Conservation (phyloP, 441 rosid genomes). For the Jatropha multifida region DNA sequence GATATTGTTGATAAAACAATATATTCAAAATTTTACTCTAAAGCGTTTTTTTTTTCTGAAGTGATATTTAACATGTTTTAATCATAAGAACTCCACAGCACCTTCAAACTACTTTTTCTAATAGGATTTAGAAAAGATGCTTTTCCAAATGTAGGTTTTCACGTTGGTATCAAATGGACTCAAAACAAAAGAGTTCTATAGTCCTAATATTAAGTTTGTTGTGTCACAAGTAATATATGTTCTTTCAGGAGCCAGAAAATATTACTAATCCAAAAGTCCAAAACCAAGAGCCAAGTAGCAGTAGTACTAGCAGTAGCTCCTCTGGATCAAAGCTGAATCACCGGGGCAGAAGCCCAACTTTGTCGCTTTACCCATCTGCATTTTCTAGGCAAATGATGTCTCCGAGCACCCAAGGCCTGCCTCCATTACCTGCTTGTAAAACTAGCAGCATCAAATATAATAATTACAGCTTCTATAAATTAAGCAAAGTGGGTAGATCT, state of each 20-base stretch:
- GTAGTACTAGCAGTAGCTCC: conserved; percentile 30
- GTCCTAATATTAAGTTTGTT: not conserved
- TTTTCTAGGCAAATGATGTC: conserved; percentile 23
- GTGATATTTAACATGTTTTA: no score
- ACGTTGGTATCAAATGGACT: no score
- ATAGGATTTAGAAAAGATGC: no score
- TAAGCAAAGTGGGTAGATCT: conserved; percentile 44
- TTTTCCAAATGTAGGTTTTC: not conserved
- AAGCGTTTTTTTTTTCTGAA: no score
- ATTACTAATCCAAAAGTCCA: conserved; percentile 3
- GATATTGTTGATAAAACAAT: no score
- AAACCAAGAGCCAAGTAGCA: conserved; percentile 35
- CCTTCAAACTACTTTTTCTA: no score
- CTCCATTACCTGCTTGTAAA: conserved; percentile 40
- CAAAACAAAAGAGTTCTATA: no score
- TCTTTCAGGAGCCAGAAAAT: conserved; percentile 35
- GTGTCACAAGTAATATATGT: not conserved
- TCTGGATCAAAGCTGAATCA: conserved; percentile 29
- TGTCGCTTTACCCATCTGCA: conserved; percentile 13
- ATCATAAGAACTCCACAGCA: no score
- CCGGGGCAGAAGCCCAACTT: conserved; percentile 21
- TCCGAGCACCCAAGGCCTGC: conserved; percentile 28
- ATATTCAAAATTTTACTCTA: no score
- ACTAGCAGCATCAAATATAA: conserved; percentile 23
- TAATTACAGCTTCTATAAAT: conserved; percentile 31